These are phyloP conservation scores for Artemisia argyi DNA, from an alignment of 129 eudicot species.

Conservation along the genomic window DNA sequence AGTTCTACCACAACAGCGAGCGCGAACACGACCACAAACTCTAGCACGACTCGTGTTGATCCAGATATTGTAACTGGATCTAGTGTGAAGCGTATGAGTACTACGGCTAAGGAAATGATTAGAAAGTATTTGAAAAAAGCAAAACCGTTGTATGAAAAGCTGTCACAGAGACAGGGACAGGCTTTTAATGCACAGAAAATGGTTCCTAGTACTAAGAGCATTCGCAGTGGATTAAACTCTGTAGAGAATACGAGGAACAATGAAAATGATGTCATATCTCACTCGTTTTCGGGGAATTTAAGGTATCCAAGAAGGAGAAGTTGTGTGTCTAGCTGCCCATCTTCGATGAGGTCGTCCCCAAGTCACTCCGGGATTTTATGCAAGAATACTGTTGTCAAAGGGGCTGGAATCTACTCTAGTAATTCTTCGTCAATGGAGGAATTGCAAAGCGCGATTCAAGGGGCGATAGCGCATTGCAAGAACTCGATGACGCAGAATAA, in stretches of 20 bases:
- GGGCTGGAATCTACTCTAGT: slow-evolving; percentile 12
- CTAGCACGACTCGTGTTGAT: not conserved
- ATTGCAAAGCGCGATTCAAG: slow-evolving; percentile 83
- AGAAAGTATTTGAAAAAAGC: slow-evolving; percentile 75
- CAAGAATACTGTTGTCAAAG: slow-evolving; percentile 26
- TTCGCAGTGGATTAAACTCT: not conserved
- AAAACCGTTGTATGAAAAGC: slow-evolving; percentile 73
- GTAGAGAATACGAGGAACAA: not conserved
- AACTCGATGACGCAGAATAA: slow-evolving; percentile 61
- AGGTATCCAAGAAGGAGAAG: slow-evolving; percentile 54
- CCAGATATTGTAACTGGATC: slow-evolving; percentile 25
- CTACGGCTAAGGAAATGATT: slow-evolving; percentile 69
- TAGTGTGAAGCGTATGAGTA: slow-evolving; percentile 48
- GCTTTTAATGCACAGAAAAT: slow-evolving; percentile 19
- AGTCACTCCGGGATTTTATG: slow-evolving; percentile 59
- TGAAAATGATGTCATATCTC: slow-evolving; percentile 19
- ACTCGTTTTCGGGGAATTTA: slow-evolving; percentile 73
- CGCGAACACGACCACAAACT: not conserved
- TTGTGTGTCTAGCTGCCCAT: slow-evolving; percentile 75
- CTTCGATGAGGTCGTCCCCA: slow-evolving; percentile 90
- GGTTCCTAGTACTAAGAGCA: not conserved
- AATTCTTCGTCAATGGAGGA: slow-evolving; percentile 70
- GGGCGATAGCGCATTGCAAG: slow-evolving; percentile 92
- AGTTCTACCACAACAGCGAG: not conserved
- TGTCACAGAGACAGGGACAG: slow-evolving; percentile 49